phyloP scores from a whole-genome alignment of 352 stramenopile species.

The Globisporangium nunn region DNA sequence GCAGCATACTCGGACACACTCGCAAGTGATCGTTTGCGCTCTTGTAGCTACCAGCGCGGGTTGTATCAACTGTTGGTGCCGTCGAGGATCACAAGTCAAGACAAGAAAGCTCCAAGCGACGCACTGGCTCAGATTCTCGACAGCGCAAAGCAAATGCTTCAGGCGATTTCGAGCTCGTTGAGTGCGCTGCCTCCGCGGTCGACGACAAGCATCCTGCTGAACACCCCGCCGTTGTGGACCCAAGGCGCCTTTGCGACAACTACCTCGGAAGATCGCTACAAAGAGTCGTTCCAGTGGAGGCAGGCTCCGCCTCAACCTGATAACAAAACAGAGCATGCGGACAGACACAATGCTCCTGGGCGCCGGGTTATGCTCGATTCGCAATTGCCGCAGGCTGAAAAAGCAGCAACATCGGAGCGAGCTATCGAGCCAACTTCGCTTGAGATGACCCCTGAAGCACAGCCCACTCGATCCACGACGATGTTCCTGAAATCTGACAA shows the following conservation, averaged over 20 bases:
- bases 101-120: slow-evolving; percentile 1
- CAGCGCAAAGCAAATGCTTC: not conserved
- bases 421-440: not conserved
- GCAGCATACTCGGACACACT: not conserved
- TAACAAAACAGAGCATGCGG: not conserved
- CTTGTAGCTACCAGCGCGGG: not conserved
- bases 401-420: not conserved
- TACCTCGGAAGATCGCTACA: slow-evolving; percentile 4
- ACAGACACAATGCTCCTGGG: not conserved
- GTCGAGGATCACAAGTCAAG: not conserved
- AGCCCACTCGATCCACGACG: not conserved
- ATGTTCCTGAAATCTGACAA: slow-evolving; percentile 4
- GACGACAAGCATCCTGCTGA: slow-evolving; percentile 23
- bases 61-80: slow-evolving; percentile 8
- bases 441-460: not conserved
- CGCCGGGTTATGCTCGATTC: not conserved
- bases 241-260: not conserved
- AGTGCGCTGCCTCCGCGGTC: not conserved
- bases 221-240: slow-evolving; percentile 27
- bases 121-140: slow-evolving; percentile 1
- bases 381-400: no score
- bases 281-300: slow-evolving; percentile 11
- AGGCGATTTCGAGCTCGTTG: not conserved
- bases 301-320: not conserved
- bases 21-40: not conserved